Evolutionary conservation across 345 rosid genomes (phyloP).

Genomic region (Bruguiera parviflora): DNA sequence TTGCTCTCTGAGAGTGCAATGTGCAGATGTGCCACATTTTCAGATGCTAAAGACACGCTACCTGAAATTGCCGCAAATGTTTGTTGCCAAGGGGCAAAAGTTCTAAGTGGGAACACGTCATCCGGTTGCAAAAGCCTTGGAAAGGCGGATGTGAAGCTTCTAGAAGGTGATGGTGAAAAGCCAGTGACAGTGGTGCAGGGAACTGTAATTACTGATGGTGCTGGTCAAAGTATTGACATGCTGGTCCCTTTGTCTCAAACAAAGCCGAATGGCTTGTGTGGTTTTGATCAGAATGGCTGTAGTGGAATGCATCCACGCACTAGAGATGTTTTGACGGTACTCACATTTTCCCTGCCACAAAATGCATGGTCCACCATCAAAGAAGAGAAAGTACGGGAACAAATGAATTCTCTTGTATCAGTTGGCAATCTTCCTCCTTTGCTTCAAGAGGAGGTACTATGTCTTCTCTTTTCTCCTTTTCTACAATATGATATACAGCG

Average conservation of each 20-base stretch:
- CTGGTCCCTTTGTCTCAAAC: constrained; percentile 47
- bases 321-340: constrained; percentile 67
- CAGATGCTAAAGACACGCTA: constrained; percentile 31
- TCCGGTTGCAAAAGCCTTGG: constrained; percentile 38
- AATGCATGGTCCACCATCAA: constrained; percentile 71
- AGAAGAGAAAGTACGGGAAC: constrained; percentile 51
- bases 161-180: constrained; percentile 42
- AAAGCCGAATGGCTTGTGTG: constrained; percentile 22
- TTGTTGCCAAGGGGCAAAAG: constrained; percentile 59
- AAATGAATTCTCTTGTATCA: constrained; percentile 51
- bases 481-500: no score
- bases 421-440: constrained; percentile 53
- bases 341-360: constrained; percentile 78
- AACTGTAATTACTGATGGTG: constrained; percentile 46
- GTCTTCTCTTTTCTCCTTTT: not conserved
- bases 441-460: constrained; percentile 84
- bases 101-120: constrained; percentile 44
- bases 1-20: constrained; percentile 40
- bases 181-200: constrained; percentile 48
- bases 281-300: constrained; percentile 37
- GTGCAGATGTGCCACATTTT: constrained; percentile 36
- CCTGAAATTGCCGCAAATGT: constrained; percentile 46
- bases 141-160: constrained; percentile 59
- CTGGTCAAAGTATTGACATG: constrained; percentile 52
- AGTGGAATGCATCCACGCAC: constrained; percentile 47